Percentiles rank a stretch among this genome's conserved stretches.
These are phyloP conservation scores for Fomitiporia mediterranea DNA, from an alignment of 1,284 basidiomycete species.

Conservation along the genomic window DNA sequence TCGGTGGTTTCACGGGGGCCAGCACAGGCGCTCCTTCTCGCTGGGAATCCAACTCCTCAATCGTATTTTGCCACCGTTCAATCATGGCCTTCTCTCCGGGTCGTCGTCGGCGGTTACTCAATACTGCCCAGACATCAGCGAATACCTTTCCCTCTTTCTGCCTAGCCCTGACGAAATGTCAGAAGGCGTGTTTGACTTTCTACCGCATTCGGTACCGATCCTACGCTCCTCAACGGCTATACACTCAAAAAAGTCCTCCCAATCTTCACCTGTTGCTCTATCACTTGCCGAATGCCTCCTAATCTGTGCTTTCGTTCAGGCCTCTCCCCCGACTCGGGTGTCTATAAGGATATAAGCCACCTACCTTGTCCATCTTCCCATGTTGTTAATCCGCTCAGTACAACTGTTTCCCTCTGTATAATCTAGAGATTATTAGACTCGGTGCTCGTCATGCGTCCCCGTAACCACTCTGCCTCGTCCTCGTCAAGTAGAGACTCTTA, in stretches of 20 bases:
- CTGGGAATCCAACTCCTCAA: constrained; percentile 13
- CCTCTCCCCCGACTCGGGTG: not conserved
- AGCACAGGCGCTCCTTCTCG: constrained; percentile 8
- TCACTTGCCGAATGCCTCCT: constrained; percentile 2
- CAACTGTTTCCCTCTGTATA: not conserved
- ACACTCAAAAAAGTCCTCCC: not conserved
- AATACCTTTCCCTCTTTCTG: constrained; percentile 2
- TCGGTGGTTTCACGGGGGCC: constrained; percentile 14
- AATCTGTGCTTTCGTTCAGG: not conserved
- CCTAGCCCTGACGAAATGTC: constrained; percentile 16
- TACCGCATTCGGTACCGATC: constrained; percentile 15
- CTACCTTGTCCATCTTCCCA: not conserved
- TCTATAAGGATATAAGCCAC: not conserved
- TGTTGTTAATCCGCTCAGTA: not conserved
- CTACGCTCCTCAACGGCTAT: not conserved
- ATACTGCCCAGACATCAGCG: not conserved
- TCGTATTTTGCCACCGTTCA: not conserved
- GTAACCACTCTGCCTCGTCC: constrained; percentile 9
- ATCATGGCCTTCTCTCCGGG: not conserved
- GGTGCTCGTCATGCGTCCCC: constrained; percentile 7
- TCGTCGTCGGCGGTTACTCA: constrained; percentile 1
- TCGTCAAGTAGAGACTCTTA: constrained; percentile 6
- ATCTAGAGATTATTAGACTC: not conserved
- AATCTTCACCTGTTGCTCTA: constrained; percentile 1
- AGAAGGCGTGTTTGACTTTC: constrained; percentile 14